Evolutionary conservation across 2,329 filamentous ascomycete species (phyloP).

Genomic region (Alternaria incomplexa): DNA sequence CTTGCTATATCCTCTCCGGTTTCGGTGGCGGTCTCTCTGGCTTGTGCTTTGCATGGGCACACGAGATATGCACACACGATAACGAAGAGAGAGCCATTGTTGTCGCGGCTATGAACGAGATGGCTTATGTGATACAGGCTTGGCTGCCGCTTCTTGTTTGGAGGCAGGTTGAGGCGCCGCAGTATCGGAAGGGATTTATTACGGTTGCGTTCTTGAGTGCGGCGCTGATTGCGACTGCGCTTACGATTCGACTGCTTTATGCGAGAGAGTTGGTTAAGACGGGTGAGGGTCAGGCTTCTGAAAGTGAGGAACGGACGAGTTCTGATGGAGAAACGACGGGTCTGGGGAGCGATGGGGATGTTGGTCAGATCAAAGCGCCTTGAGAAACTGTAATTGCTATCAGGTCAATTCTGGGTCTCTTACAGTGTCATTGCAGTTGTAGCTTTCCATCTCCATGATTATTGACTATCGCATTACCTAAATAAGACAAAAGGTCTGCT

Average conservation of each 20-base stretch:
- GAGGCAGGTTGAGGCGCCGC: slow-evolving; percentile 68
- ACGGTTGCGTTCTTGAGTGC: slow-evolving; percentile 46
- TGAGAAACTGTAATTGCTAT: no score
- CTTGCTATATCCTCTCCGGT: slow-evolving; percentile 64
- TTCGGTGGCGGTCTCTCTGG: slow-evolving; percentile 57
- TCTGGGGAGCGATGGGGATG: neutral
- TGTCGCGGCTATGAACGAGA: slow-evolving; percentile 70
- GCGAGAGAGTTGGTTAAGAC: slow-evolving; percentile 45
- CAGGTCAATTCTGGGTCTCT: no score
- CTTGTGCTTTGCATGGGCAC: slow-evolving; percentile 61
- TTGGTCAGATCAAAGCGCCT: neutral
- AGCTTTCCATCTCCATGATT: neutral
- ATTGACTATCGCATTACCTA: neutral
- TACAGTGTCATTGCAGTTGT: neutral
- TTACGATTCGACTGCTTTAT: slow-evolving; percentile 55
- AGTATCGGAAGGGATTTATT: slow-evolving; percentile 66
- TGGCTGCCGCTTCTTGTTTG: slow-evolving; percentile 72
- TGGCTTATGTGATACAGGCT: slow-evolving; percentile 72
- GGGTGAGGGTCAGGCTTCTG: neutral
- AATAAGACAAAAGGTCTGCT: neutral
- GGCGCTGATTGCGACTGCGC: slow-evolving; percentile 57
- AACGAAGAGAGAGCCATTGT: slow-evolving; percentile 72
- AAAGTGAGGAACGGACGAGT: neutral
- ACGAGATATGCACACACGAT: slow-evolving; percentile 62
- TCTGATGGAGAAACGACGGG: neutral